Base-by-base conservation (phyloP, 2,329 filamentous ascomycete species). In the Bisporella sp. region DNA sequence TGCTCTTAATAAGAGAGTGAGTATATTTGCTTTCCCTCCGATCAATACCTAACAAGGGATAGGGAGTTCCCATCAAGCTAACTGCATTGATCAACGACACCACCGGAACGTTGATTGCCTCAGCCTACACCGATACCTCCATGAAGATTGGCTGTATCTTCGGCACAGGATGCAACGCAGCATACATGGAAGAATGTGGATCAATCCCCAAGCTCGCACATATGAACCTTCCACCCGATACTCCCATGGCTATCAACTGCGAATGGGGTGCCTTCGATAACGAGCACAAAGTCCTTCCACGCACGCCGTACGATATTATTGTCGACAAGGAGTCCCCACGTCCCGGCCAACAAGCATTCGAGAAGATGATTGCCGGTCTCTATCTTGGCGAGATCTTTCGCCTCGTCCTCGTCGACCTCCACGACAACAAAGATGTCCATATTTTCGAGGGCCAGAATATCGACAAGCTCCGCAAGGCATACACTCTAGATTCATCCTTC, bases 111-210 rank as follows among this genome's bases (percentile, higher is more conserved):
- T 75, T 99, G 63, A 95, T 99, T 64, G 93, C 93, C 54, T 97
- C 92, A 30, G 86, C 89, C 31, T 99, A 99, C 72, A 97, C 92
- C n/a, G 91, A 99, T 66, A 74, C 84, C 43, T 82, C 84, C 60
- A 95, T 96, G 81, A 90, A 84, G 72, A 93, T 97, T 63, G 93
- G 93, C 50, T 96, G 92, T 71, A 99, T 99, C 66, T 99, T 99
- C 64, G 93, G 93, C 62, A 99, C 93, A 9, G 93, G 93, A 53
- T 96, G 93, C 73, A 99, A 99, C 64, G 93, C 92, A 40, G 93
- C 93, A 39, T 99, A 99, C 74, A 95, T 99, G 87, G 93, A 99
- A 71, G 73, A 95, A 64, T 88, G 82, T 57, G 90, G 89, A 57
- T 88, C 85, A 9, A 89, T 99, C 57, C 92, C 91, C 57, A 99